Evolutionary conservation across 192 early-diverging fungal species (phyloP).

Genomic region (Backusella mclennaniae): DNA sequence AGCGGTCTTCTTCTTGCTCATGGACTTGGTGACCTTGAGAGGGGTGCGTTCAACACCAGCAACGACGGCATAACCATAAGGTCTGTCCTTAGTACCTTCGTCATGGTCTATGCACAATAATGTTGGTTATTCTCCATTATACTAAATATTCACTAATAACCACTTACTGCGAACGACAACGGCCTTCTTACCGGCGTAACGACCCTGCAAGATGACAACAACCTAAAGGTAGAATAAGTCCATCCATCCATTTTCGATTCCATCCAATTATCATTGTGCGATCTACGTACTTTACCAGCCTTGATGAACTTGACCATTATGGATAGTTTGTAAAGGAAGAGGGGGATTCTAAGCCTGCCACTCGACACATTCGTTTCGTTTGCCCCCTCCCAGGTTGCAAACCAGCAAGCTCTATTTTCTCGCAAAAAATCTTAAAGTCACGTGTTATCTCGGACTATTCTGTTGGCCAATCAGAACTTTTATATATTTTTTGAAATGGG

Average conservation of each 20-base stretch:
- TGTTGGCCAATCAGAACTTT: not conserved
- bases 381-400: not conserved
- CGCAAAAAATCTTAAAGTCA: not conserved
- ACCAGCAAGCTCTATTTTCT: not conserved
- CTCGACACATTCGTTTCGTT: not conserved
- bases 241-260: slow-evolving; percentile 31
- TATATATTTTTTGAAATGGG: not conserved
- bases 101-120: slow-evolving; percentile 63
- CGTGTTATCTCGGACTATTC: not conserved
- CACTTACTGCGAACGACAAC: slow-evolving; percentile 88
- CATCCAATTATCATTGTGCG: slow-evolving; percentile 11
- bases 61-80: slow-evolving; percentile 98
- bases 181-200: slow-evolving; percentile 99
- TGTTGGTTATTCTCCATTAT: slow-evolving; percentile 29
- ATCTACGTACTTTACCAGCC: slow-evolving; percentile 53
- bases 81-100: slow-evolving; percentile 96
- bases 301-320: slow-evolving; percentile 58
- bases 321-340: slow-evolving; percentile 21
- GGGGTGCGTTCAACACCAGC: slow-evolving; percentile 98
- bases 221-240: slow-evolving; percentile 58
- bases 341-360: slow-evolving; percentile 15
- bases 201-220: slow-evolving; percentile 96
- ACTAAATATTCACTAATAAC: slow-evolving; percentile 32
- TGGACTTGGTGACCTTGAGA: slow-evolving; percentile 93
- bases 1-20: slow-evolving; percentile 94